Base-by-base conservation (phyloP, 2,329 filamentous ascomycete genomes). In the Neonectria punicea region DNA sequence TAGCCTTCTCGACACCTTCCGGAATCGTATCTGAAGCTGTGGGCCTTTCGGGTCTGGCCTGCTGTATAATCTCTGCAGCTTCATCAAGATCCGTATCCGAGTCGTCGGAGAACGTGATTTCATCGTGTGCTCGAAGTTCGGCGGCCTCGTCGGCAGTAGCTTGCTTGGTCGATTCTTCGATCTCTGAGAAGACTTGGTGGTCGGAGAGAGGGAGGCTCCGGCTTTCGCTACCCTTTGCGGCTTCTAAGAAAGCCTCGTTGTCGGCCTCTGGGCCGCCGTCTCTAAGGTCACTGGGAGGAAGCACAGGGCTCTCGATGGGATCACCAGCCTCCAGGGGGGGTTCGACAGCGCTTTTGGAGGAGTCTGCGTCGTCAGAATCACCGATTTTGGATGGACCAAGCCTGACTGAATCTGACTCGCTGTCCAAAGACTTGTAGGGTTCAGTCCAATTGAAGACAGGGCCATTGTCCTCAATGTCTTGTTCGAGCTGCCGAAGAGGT, bases 261-360 rank as follows among this genome's bases (percentile, higher is more conserved):
- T 61, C 62, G n/a, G 41, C 32, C 8, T 61, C 62, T n/a, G 39
- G 41, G n/a, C 47, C 32, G n/a, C 28, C 51, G 5, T 28, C 32
- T n/a, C 14, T n/a, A 30, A 60, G 30, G 11, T 59, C 56, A 53
- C 53, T 57, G 14, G 62, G 53, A 18, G 62, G 53, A 18, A 61
- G 43, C 9, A 61, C 16, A 30, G 62, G 58, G 11, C 47, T 61
- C 39, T 65, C 62, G 13, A 44, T 36, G n/a, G 34, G 9, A 5
- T 43, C 9, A 8, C 9, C 46, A 16, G 46, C 51, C 30, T 51
- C 20, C 4, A 30, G 4, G 8, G n/a, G 5, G 28, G 22, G 25
- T 43, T 43, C 43, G 7, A 20, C 13, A n/a, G 25, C 9, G 4
- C 8, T 20, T 10, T 14, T 32, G 6, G 18, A 11, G 16, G 34